Conservation (phyloP, 805 yeast species). For the Starmerella bombi region DNA sequence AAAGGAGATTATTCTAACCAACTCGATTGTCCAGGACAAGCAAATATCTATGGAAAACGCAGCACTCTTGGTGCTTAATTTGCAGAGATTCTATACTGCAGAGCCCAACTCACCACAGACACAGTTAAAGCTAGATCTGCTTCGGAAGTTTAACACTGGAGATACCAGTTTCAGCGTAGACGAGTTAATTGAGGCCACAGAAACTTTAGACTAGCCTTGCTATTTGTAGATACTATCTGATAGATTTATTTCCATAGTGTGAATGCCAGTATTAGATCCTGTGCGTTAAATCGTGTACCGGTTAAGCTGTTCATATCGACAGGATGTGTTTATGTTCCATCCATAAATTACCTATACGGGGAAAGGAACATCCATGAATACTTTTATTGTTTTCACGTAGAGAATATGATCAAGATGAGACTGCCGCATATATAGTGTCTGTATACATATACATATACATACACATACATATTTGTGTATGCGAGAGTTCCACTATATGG, state of each 20-base stretch:
- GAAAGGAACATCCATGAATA: no score
- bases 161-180: slow-evolving; percentile 53
- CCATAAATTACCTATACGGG: no score
- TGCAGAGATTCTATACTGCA: slow-evolving; percentile 44
- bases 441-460: no score
- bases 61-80: slow-evolving; percentile 40
- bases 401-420: no score
- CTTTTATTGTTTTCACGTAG: no score
- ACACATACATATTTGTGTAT: no score
- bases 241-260: not conserved
- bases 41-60: slow-evolving; percentile 60
- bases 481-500: no score
- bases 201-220: slow-evolving; percentile 44
- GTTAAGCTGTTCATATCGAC: no score
- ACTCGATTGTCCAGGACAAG: slow-evolving; percentile 60
- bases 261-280: no score
- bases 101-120: slow-evolving; percentile 27
- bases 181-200: slow-evolving; percentile 54
- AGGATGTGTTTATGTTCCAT: no score
- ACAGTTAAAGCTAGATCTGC: slow-evolving; percentile 42
- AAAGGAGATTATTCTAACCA: slow-evolving; percentile 65
- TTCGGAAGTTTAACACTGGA: slow-evolving; percentile 61
- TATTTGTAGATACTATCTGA: not conserved
- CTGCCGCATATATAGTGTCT: no score
- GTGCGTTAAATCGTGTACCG: no score